These are phyloP conservation scores for Venturia effusa DNA, from an alignment of 2,329 filamentous ascomycete genomes.

Conservation along the genomic window DNA sequence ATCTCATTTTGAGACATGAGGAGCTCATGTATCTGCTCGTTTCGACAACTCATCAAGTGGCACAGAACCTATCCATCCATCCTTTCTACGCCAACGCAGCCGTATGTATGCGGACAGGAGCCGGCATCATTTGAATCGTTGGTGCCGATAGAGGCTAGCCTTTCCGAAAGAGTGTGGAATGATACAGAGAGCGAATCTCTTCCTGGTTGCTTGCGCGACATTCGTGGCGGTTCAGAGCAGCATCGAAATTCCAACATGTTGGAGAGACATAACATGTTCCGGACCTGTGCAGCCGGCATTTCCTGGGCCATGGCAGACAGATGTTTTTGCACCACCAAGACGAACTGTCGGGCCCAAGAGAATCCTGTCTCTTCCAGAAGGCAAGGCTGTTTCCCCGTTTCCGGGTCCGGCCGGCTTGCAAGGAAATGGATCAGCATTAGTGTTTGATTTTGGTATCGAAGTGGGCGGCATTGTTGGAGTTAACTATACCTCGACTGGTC, in stretches of 20 bases:
- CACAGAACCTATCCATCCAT: no score
- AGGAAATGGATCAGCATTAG: slow-evolving; percentile 41
- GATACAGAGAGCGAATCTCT: background rate
- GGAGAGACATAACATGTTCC: slow-evolving; percentile 44
- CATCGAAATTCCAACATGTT: slow-evolving; percentile 29
- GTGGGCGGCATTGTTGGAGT: slow-evolving; percentile 46
- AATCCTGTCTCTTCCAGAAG: slow-evolving; percentile 28
- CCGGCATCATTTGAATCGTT: background rate
- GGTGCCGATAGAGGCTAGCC: background rate
- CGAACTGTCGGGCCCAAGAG: slow-evolving; percentile 38
- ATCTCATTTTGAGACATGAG: no score
- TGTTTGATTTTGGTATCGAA: slow-evolving; percentile 49
- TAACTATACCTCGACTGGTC: slow-evolving; percentile 34
- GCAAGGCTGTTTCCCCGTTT: slow-evolving; percentile 22
- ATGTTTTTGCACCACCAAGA: slow-evolving; percentile 45
- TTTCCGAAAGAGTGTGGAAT: background rate
- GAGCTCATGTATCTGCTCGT: no score
- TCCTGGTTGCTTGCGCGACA: background rate
- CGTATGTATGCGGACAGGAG: background rate
- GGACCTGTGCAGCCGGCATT: slow-evolving; percentile 41
- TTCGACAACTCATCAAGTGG: no score
- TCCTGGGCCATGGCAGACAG: slow-evolving; percentile 45
- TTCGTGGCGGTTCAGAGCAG: background rate
- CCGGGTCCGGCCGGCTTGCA: slow-evolving; percentile 21
- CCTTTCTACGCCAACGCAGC: background rate